These are phyloP conservation scores for Globisporangium lucens DNA, from an alignment of 352 stramenopile genomes.

Conservation along the genomic window DNA sequence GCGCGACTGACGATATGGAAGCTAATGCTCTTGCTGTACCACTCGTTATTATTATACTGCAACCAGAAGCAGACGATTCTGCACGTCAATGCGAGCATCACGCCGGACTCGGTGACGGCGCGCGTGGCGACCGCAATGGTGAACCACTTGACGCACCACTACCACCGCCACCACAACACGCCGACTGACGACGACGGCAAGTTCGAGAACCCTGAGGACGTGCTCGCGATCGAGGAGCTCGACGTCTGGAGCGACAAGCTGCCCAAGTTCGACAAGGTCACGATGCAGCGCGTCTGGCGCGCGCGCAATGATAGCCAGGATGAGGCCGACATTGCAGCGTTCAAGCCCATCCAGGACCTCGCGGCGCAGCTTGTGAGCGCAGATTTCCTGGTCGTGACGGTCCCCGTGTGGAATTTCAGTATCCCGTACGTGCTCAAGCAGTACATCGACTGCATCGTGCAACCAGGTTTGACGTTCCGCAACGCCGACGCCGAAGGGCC, in stretches of 20 bases:
- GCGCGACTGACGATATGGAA: background rate
- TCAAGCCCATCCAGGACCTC: constrained; percentile 60
- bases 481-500: constrained; percentile 59
- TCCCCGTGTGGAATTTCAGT: constrained; percentile 77
- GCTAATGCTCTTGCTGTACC: background rate
- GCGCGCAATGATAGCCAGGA: constrained; percentile 62
- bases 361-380: constrained; percentile 59
- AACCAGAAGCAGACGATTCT: constrained; percentile 67
- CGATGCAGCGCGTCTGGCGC: constrained; percentile 67
- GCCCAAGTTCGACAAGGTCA: constrained; percentile 70
- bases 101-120: constrained; percentile 64
- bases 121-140: constrained; percentile 65
- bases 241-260: constrained; percentile 62
- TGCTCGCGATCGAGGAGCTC: constrained; percentile 66
- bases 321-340: constrained; percentile 47
- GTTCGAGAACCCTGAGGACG: constrained; percentile 33
- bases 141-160: constrained; percentile 70
- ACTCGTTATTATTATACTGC: background rate
- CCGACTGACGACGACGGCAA: constrained; percentile 12
- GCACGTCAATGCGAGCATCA: constrained; percentile 79
- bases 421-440: constrained; percentile 80
- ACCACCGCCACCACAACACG: constrained; percentile 45
- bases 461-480: constrained; percentile 64
- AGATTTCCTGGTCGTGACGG: constrained; percentile 76
- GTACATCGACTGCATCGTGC: constrained; percentile 81